Evolutionary conservation across 2,329 filamentous ascomycete species (phyloP), one percentile per base, ranked within the genome.

Genomic region (Alternaria longipes): DNA sequence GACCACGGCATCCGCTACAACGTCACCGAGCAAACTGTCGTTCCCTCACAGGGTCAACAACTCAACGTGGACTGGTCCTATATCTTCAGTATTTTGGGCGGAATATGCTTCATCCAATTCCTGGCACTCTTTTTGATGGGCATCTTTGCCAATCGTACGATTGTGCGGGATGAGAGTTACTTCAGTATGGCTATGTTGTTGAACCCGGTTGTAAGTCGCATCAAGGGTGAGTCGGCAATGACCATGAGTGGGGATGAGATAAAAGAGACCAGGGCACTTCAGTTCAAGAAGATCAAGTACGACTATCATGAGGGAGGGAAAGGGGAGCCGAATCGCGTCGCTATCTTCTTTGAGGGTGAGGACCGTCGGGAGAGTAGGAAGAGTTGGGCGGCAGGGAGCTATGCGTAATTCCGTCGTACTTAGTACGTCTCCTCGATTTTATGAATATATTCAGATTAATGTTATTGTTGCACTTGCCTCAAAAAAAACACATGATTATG

Each of bases 141-240:
- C 1, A 14, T 60, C 0, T 72, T 72, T 22, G 75, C 70, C 0
- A 75, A 78, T 38, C 71, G 69, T 18, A 68, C 64, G 3, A 74
- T 77, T 38, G 70, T 78, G 14, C 66, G 73, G 1, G 75, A 77
- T 28, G 72, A 76, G 9, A 73, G 71, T 49, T 75, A 68, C 56
- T 73, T 77, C 32, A 71, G 68, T 32, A 62, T 74, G 50, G 75
- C 75, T 0, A 76, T 77, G 75, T 36, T 78, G 38, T 44, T 77
- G 47, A 68, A 60, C 1, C 74, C 74, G 0, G 71, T 78, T 0
- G 65, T 77, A 16, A 63, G 69, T 4, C 50, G 64, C 14, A 66
- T 78, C 28, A 69, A 70, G 1, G 41, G 38, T 2, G 52, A 63
- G 11, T 9, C 11, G 3, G 72, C 68, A 0, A 72, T 74, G 69